These are phyloP conservation scores for Backusella psychrophila DNA, from an alignment of 192 early-diverging fungal species.

Conservation along the genomic window DNA sequence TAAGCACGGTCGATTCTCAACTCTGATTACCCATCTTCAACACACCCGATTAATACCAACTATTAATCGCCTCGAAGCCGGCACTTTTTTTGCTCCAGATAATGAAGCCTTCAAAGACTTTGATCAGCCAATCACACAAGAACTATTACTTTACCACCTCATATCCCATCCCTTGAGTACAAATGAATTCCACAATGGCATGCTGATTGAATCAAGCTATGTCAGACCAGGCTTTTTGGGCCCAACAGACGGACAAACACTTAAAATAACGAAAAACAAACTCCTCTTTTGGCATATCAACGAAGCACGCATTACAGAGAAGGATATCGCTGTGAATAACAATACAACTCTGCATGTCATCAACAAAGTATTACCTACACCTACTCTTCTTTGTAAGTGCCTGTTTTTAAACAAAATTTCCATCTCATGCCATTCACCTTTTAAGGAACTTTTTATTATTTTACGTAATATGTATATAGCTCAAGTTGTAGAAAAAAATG, in stretches of 20 bases:
- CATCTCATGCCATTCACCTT: neutral
- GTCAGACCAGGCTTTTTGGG: conserved; percentile 16
- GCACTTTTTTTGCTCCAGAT: conserved; percentile 58
- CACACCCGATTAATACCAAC: conserved; percentile 51
- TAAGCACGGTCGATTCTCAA: conserved; percentile 39
- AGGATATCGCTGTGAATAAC: conserved; percentile 42
- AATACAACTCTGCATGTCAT: conserved; percentile 48
- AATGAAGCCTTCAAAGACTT: conserved; percentile 49
- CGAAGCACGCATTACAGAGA: conserved; percentile 21
- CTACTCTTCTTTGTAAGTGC: conserved; percentile 36
- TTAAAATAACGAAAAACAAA: conserved; percentile 14
- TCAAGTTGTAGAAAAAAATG: neutral
- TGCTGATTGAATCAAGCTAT: conserved; percentile 26
- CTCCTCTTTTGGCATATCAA: conserved; percentile 14
- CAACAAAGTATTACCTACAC: conserved; percentile 38
- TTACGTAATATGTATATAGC: neutral
- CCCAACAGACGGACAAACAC: conserved; percentile 8
- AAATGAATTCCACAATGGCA: conserved; percentile 23
- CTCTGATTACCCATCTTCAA: conserved; percentile 53
- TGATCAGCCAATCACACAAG: conserved; percentile 20
- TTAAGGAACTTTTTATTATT: neutral
- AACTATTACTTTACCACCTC: conserved; percentile 31
- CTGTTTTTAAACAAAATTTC: neutral
- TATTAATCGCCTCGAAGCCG: conserved; percentile 53
- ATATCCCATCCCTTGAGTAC: neutral